Evolutionary conservation across 176 grass and related monocot genomes (phyloP).

Genomic region (Triticum dicoccoides): DNA sequence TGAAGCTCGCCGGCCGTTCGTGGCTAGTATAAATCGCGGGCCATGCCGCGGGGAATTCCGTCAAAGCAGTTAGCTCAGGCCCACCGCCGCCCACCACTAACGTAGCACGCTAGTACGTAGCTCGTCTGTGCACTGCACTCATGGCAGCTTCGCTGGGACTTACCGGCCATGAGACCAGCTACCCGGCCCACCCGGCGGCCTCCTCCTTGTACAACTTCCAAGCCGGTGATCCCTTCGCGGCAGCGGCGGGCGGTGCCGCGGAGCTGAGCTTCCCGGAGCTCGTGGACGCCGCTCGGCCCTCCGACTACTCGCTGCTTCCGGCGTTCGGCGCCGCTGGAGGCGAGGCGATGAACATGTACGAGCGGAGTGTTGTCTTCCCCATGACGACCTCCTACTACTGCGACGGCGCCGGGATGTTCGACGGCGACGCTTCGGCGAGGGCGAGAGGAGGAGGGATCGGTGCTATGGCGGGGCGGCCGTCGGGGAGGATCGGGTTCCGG

Average conservation of each 20-base stretch:
- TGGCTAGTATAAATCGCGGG: conserved; percentile 32
- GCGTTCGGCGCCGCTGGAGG: background rate
- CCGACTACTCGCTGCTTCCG: conserved; percentile 1
- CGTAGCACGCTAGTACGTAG: background rate
- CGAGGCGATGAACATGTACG: conserved; percentile 1
- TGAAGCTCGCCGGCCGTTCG: background rate
- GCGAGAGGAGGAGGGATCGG: background rate
- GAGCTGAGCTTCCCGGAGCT: background rate
- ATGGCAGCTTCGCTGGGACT: conserved; percentile 50
- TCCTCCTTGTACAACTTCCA: background rate
- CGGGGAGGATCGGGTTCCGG: conserved; percentile 73
- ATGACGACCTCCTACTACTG: background rate
- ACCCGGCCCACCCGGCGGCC: background rate
- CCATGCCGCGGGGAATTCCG: conserved; percentile 17
- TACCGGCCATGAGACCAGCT: background rate
- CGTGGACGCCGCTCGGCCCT: background rate
- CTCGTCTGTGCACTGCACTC: background rate
- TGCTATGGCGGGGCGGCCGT: background rate
- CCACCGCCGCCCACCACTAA: background rate
- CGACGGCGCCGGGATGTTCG: background rate
- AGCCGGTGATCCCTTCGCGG: background rate
- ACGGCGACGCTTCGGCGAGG: background rate
- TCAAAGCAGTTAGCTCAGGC: conserved; percentile 1
- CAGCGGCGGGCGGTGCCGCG: background rate
- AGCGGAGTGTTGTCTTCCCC: background rate